A percentile compares a stretch with the other conserved stretches of the same genome.
Conservation (phyloP, 805 yeast species). For the Jamesozyma rosinii region DNA sequence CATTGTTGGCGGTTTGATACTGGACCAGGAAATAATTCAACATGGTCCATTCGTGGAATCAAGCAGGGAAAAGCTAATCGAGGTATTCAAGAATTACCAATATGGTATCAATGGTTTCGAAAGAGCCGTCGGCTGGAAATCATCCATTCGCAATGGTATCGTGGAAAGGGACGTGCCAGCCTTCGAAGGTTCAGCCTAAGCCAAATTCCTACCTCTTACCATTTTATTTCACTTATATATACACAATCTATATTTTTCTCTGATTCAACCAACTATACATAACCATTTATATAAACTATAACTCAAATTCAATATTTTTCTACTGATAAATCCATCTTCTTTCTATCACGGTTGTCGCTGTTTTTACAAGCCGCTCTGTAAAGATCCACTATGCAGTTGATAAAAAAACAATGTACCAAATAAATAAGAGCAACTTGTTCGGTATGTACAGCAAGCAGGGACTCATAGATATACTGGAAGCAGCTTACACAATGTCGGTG, state of each 20-base stretch:
- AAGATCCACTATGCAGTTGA: too few species aligned
- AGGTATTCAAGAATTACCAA: conserved; percentile 69
- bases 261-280: not conserved
- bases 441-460: too few species aligned
- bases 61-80: conserved; percentile 50
- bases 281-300: not conserved
- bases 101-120: conserved; percentile 61
- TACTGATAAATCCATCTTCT: too few species aligned
- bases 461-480: not conserved
- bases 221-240: too few species aligned
- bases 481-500: not conserved
- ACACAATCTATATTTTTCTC: too few species aligned
- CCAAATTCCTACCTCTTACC: not conserved
- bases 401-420: too few species aligned
- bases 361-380: too few species aligned
- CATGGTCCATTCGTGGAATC: conserved; percentile 89
- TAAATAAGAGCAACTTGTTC: too few species aligned
- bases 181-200: conserved; percentile 4
- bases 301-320: too few species aligned
- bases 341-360: too few species aligned
- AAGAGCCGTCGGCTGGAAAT: conserved; percentile 50
- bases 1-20: conserved; percentile 63
- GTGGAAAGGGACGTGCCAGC: conserved; percentile 8
- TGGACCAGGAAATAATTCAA: conserved; percentile 71
- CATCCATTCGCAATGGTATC: conserved; percentile 33